Percentiles rank a stretch among this genome's conserved stretches.
Evolutionary conservation across 345 rosid genomes (phyloP).

Genomic region (Corchorus olitorius): DNA sequence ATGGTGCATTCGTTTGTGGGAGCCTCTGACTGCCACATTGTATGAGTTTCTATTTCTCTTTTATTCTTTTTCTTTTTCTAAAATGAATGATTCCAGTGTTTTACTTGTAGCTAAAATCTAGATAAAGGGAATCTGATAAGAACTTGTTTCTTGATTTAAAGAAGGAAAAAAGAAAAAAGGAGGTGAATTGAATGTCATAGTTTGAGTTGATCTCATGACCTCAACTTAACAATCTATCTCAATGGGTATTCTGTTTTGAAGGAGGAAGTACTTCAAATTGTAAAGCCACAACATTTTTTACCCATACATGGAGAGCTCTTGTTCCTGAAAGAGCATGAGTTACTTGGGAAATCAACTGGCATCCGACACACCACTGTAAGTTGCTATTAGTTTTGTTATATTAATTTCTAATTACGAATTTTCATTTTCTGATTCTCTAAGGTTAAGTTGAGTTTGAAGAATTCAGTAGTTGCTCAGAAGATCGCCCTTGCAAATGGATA

Average conservation of each 20-base stretch:
- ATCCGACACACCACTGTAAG: conserved; percentile 92
- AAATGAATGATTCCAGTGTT: neutral
- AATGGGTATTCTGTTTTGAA: conserved; percentile 35
- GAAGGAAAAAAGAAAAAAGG: neutral
- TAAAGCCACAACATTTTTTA: conserved; percentile 97
- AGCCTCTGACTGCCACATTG: neutral
- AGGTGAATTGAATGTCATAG: neutral
- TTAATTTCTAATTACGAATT: neutral
- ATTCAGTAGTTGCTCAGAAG: neutral
- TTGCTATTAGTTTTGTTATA: conserved; percentile 22
- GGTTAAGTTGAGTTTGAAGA: neutral
- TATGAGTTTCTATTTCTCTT: neutral
- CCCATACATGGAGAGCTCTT: conserved; percentile 97
- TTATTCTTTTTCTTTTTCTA: neutral
- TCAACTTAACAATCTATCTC: neutral
- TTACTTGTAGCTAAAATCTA: neutral
- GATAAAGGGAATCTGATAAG: neutral
- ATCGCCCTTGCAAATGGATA: neutral
- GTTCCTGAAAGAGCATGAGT: conserved; percentile 96
- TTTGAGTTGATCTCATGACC: neutral
- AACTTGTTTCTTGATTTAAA: conserved; percentile 4
- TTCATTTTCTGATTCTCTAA: neutral
- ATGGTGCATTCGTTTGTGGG: neutral
- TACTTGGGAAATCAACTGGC: conserved; percentile 92
- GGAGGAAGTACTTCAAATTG: conserved; percentile 96